Evolutionary conservation across 176 grass and related monocot genomes (phyloP).

Genomic region (Poa pratensis): DNA sequence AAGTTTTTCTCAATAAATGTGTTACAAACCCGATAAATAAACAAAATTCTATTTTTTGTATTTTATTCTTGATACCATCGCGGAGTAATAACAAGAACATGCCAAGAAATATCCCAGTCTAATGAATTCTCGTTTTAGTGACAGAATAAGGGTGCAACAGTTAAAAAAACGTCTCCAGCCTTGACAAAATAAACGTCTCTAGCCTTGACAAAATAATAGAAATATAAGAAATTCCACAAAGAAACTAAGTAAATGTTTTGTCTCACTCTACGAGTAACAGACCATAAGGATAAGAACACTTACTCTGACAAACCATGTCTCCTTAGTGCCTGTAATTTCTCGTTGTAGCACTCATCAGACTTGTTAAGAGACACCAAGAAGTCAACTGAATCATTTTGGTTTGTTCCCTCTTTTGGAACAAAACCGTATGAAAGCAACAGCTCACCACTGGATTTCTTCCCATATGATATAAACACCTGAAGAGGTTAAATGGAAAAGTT

Average conservation of each 20-base stretch:
- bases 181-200: no score
- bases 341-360: conserved; percentile 82
- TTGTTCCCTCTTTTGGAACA: conserved; percentile 93
- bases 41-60: not conserved
- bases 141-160: not conserved
- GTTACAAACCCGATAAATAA: conserved; percentile 12
- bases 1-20: not conserved
- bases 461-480: conserved; percentile 97
- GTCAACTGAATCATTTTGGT: conserved; percentile 95
- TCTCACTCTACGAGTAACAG: not conserved
- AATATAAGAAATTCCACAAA: conserved; percentile 20
- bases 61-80: conserved; percentile 3
- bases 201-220: conserved; percentile 20
- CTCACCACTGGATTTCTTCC: conserved; percentile 95
- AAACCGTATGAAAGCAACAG: conserved; percentile 98
- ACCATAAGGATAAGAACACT: conserved; percentile 44
- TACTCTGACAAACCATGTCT: conserved; percentile 77
- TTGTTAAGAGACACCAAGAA: conserved; percentile 77
- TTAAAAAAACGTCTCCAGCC: conserved; percentile 12
- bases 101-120: conserved; percentile 1
- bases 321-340: conserved; percentile 81
- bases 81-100: conserved; percentile 17
- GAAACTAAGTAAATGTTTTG: conserved; percentile 2
- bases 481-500: conserved; percentile 19
- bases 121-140: not conserved